phyloP scores from a whole-genome alignment of 106 monocot species.

The Acorus calamus region DNA sequence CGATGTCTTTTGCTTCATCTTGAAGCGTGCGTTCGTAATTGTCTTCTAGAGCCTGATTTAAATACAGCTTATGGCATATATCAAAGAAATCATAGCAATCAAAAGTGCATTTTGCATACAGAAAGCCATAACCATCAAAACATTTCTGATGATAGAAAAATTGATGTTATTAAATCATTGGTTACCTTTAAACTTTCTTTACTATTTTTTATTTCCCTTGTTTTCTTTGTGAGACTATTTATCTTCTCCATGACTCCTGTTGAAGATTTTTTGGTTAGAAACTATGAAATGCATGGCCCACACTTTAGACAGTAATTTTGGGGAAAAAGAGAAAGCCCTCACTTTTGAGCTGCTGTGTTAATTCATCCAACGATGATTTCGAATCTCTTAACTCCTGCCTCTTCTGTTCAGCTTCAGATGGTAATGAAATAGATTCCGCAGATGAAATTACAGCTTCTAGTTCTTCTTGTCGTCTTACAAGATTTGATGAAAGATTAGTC shows the following conservation, averaged over 20 bases:
- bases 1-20: constrained; percentile 85
- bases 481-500: constrained; percentile 86
- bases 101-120: no score
- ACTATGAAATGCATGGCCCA: no score
- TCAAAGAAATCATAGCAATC: no score
- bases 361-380: constrained; percentile 45
- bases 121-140: neutral
- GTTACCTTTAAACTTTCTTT: constrained; percentile 63
- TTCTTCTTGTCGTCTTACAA: constrained; percentile 80
- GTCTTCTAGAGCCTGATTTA: constrained; percentile 57
- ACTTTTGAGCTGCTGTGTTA: constrained; percentile 74
- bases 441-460: constrained; percentile 62
- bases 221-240: constrained; percentile 40
- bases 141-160: neutral
- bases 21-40: constrained; percentile 60
- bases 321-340: neutral
- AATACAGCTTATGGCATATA: constrained; percentile 1
- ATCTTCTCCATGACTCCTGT: constrained; percentile 39
- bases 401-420: constrained; percentile 51
- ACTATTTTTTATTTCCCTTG: constrained; percentile 32
- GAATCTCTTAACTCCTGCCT: constrained; percentile 53
- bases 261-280: neutral
- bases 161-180: neutral
- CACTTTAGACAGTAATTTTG: neutral
- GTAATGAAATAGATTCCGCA: constrained; percentile 50